phyloP scores from a whole-genome alignment of 495 filamentous ascomycete species.

The Cercophora newfieldiana region DNA sequence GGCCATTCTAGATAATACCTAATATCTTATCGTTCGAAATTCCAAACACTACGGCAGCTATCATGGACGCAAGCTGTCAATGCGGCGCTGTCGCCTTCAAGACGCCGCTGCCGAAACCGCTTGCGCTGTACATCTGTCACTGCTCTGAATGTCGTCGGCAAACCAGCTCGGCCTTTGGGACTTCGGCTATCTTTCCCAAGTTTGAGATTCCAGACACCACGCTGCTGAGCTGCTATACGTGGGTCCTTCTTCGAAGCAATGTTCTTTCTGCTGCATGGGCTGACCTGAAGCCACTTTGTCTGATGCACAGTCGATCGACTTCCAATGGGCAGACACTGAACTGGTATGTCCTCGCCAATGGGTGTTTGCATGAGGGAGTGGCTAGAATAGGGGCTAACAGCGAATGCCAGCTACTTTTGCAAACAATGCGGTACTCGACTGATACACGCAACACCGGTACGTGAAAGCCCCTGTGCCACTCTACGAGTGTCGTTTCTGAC shows the following conservation, averaged over 20 bases:
- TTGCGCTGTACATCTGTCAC: slow-evolving; percentile 68
- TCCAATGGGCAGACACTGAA: slow-evolving; percentile 48
- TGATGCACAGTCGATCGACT: slow-evolving; percentile 35
- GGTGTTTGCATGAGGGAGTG: background rate
- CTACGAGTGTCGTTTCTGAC: background rate
- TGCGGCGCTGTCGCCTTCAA: slow-evolving; percentile 63
- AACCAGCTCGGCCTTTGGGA: slow-evolving; percentile 66
- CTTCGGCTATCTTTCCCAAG: slow-evolving; percentile 64
- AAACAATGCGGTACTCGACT: slow-evolving; percentile 59
- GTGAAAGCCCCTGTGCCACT: background rate
- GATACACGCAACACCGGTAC: slow-evolving; percentile 54
- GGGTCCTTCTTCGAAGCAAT: slow-evolving; percentile 23
- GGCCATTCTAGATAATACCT: no score
- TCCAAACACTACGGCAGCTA: background rate
- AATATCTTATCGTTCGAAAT: background rate
- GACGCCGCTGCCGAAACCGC: slow-evolving; percentile 56
- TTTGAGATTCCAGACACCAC: slow-evolving; percentile 52
- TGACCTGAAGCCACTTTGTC: background rate
- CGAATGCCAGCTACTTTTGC: slow-evolving; percentile 52
- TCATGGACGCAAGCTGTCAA: slow-evolving; percentile 61
- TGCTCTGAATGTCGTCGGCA: slow-evolving; percentile 67
- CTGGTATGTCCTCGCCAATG: slow-evolving; percentile 36
- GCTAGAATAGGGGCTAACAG: background rate
- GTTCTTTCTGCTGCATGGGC: background rate
- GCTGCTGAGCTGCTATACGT: slow-evolving; percentile 49